phyloP scores from a whole-genome alignment of 768 basidiomycete genomes.

The Chlorophyllum brunneum region DNA sequence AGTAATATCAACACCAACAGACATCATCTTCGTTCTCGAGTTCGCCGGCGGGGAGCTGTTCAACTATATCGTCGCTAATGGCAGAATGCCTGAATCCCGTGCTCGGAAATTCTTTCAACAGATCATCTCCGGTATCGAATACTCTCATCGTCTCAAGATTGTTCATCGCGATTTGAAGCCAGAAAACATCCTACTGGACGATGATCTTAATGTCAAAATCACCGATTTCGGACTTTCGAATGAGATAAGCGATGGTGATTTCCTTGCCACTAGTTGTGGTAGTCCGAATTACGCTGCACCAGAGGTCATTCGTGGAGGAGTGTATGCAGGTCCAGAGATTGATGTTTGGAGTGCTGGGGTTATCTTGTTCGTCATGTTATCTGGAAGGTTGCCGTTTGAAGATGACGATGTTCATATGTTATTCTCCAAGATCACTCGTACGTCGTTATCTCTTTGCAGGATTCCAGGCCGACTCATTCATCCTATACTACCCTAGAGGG shows the following conservation, averaged over 20 bases:
- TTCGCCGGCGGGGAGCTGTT: slow-evolving; percentile 96
- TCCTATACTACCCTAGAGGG: slow-evolving; percentile 67
- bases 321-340: slow-evolving; percentile 97
- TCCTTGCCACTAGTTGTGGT: slow-evolving; percentile 95
- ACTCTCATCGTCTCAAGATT: slow-evolving; percentile 94
- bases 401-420: slow-evolving; percentile 92
- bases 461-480: not conserved
- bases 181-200: slow-evolving; percentile 88
- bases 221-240: slow-evolving; percentile 98
- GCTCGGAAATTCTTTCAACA: slow-evolving; percentile 97
- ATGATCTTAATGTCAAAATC: slow-evolving; percentile 89
- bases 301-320: slow-evolving; percentile 92
- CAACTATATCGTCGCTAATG: slow-evolving; percentile 95
- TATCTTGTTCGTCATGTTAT: slow-evolving; percentile 98
- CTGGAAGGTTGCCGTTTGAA: slow-evolving; percentile 93
- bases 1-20: slow-evolving; percentile 88
- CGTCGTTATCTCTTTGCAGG: slow-evolving; percentile 23
- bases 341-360: slow-evolving; percentile 99
- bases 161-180: slow-evolving; percentile 98
- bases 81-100: slow-evolving; percentile 82
- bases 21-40: slow-evolving; percentile 98
- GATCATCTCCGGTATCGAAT: slow-evolving; percentile 95
- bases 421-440: slow-evolving; percentile 92
- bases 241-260: slow-evolving; percentile 94
- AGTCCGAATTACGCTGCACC: slow-evolving; percentile 99